These are phyloP conservation scores for Coemansia sp. DNA, from an alignment of 192 early-diverging fungal species.

Conservation along the genomic window DNA sequence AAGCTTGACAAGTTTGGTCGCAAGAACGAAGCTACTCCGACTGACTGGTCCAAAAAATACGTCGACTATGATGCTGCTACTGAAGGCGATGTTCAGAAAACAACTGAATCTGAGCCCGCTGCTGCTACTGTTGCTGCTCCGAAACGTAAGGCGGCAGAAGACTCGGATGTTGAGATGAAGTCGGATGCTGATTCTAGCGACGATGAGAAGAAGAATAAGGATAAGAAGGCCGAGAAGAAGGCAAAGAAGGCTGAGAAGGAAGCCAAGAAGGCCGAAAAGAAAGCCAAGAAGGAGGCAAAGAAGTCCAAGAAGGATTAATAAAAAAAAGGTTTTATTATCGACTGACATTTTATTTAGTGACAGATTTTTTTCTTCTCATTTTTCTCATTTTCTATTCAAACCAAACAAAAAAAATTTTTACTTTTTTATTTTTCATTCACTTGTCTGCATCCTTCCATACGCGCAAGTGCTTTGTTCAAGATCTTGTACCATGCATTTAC, in stretches of 20 bases:
- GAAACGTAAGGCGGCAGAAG: slow-evolving; percentile 36
- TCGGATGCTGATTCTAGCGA: slow-evolving; percentile 37
- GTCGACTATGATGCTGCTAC: slow-evolving; percentile 61
- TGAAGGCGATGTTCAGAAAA: slow-evolving; percentile 3
- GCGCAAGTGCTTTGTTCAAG: too few species aligned
- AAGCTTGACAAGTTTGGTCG: slow-evolving; percentile 98
- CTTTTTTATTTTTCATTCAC: too few species aligned
- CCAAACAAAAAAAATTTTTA: too few species aligned
- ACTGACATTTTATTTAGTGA: background rate
- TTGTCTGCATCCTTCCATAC: too few species aligned
- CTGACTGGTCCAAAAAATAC: slow-evolving; percentile 77
- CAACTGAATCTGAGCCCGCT: background rate
- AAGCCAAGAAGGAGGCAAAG: slow-evolving; percentile 38
- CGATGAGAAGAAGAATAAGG: slow-evolving; percentile 5
- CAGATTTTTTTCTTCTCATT: background rate
- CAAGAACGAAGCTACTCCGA: slow-evolving; percentile 82
- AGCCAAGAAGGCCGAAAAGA: slow-evolving; percentile 36
- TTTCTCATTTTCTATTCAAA: background rate
- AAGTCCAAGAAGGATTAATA: slow-evolving; percentile 38
- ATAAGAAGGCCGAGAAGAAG: slow-evolving; percentile 26
- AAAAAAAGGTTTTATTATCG: slow-evolving; percentile 1
- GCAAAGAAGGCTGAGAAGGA: slow-evolving; percentile 26
- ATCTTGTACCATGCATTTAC: too few species aligned
- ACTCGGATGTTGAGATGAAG: slow-evolving; percentile 30
- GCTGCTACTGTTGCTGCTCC: background rate